Base-by-base conservation (phyloP, 805 yeast species). In the Kazachstania africana region DNA sequence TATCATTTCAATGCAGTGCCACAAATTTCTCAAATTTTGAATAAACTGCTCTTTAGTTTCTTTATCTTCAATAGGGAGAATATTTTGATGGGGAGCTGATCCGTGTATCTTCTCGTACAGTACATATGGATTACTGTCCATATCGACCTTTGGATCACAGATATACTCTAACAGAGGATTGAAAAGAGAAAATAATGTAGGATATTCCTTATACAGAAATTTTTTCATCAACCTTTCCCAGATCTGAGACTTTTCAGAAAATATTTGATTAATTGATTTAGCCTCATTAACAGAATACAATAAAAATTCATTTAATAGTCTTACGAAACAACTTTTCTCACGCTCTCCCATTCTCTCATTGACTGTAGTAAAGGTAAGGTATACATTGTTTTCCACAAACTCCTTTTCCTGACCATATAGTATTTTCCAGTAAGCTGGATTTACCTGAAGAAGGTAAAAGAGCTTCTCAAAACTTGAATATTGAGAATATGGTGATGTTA, bases 371-470 rank as follows among this genome's bases (percentile, higher is more conserved):
- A 48, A 57, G 1, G 45, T 43, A 8, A 47, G 43, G 34, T 45
- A 60, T 12, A 38, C 44, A 33, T 50, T 51, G 12, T 42, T 44
- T 26, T 42, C 43, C 15, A 45, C 47, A 39, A 51, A 51, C 3
- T 34, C 40, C n/a, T 48, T 48, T 24, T 59, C 55, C 8, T 53
- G 44, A 12, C 60, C 52, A 34, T 73, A 69, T 22, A 83, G 53
- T 10, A 72, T 57, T 2, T 75, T 63, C 48, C 87, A 65, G 46
- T 88, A 88, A 1, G 55, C 51, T 0, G 94, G 81, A 45, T 82
- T 83, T 0, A 94, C 80, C 51, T 91, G 97, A 27, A 91, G 54
- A 16, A 88, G 57, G 47, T 78, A 91, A 43, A 91, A 76, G 31
- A 88, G 48, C 15, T 81, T 78, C 44, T 78, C 95, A 53, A 79